phyloP scores from a whole-genome alignment of 2,329 filamentous ascomycete genomes.

The Neofusicoccum umdonicola region DNA sequence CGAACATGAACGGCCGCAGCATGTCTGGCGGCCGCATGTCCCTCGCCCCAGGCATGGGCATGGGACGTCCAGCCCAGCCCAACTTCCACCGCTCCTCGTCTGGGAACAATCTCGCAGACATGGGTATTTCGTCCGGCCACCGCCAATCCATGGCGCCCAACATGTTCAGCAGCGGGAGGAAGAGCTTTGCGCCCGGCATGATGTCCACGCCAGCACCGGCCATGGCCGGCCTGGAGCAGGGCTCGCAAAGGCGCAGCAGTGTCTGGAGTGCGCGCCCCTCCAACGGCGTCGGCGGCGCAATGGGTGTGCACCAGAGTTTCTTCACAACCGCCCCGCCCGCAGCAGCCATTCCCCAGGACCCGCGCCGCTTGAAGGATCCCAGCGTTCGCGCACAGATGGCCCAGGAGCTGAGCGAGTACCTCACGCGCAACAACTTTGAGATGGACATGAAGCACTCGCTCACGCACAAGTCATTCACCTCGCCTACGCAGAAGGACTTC shows the following conservation, averaged over 20 bases:
- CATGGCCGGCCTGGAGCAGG: slow-evolving; percentile 52
- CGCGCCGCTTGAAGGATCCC: slow-evolving; percentile 78
- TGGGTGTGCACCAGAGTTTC: slow-evolving; percentile 79
- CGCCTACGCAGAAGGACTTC: slow-evolving; percentile 97
- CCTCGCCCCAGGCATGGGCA: slow-evolving; percentile 61
- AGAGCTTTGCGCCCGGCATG: slow-evolving; percentile 65
- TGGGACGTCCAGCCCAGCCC: slow-evolving; percentile 72
- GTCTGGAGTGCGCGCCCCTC: slow-evolving; percentile 55
- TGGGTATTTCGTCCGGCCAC: slow-evolving; percentile 79
- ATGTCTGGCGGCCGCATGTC: slow-evolving; percentile 77
- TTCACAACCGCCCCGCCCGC: slow-evolving; percentile 83
- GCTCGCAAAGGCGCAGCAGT: slow-evolving; percentile 70
- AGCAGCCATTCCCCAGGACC: slow-evolving; percentile 81
- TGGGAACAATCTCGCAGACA: slow-evolving; percentile 73
- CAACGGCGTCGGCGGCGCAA: slow-evolving; percentile 63
- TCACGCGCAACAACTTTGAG: slow-evolving; percentile 92
- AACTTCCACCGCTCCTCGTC: slow-evolving; percentile 83
- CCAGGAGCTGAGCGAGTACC: slow-evolving; percentile 86
- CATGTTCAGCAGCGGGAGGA: slow-evolving; percentile 59
- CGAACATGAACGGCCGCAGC: slow-evolving; percentile 66
- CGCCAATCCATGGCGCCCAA: slow-evolving; percentile 72
- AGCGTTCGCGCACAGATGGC: slow-evolving; percentile 78
- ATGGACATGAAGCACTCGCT: slow-evolving; percentile 95
- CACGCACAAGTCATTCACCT: slow-evolving; percentile 87
- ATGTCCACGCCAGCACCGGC: slow-evolving; percentile 44